Evolutionary conservation across 768 basidiomycete genomes (phyloP).

Genomic region (Russula emetica): DNA sequence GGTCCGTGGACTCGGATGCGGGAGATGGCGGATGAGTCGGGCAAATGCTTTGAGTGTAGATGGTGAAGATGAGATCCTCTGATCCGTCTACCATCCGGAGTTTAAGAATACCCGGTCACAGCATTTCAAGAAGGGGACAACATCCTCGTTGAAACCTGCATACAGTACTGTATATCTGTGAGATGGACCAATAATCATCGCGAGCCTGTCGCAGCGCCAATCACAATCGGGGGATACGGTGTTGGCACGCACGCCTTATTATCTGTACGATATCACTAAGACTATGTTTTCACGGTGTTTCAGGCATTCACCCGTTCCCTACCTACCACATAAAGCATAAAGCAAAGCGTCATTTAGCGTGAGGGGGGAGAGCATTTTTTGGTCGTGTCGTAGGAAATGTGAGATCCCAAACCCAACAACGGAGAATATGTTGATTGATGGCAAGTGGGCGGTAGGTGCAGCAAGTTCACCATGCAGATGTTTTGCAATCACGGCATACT

Average conservation of each 20-base stretch:
- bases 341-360: conserved; percentile 3
- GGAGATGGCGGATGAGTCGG: conserved; percentile 67
- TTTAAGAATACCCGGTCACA: conserved; percentile 38
- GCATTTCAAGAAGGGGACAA: conserved; percentile 15
- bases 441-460: conserved; percentile 2
- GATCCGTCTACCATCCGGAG: conserved; percentile 80
- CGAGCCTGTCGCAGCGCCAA: conserved; percentile 14
- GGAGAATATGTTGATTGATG: conserved; percentile 7
- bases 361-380: background rate
- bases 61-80: conserved; percentile 74
- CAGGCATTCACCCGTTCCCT: conserved; percentile 5
- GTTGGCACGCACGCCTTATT: conserved; percentile 12
- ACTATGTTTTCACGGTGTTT: background rate
- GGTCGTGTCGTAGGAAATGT: background rate
- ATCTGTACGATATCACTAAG: conserved; percentile 7
- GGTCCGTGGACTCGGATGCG: conserved; percentile 42
- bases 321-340: conserved; percentile 15
- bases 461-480: conserved; percentile 12
- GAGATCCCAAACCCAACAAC: conserved; percentile 8
- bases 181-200: conserved; percentile 12
- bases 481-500: conserved; percentile 10
- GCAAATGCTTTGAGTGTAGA: conserved; percentile 52
- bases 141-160: conserved; percentile 25
- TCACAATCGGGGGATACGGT: conserved; percentile 12
- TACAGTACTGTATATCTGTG: conserved; percentile 4